Base-by-base conservation (phyloP, 805 yeast genomes). In the Tetrapisispora pingtungensis region DNA sequence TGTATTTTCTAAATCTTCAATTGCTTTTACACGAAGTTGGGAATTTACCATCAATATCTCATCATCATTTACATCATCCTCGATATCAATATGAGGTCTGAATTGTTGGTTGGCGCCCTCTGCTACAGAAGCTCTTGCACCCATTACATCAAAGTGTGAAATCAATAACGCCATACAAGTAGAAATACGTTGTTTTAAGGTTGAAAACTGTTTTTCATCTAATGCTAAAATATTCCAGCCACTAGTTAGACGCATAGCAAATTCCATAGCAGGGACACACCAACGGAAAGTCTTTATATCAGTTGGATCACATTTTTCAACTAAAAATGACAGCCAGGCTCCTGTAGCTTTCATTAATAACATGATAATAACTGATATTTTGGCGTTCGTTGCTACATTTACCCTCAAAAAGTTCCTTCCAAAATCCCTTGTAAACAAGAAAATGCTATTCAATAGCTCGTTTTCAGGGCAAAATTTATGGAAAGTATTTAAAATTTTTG, bases 131-230 rank as follows among this genome's bases (percentile, higher is more conserved):
- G 96, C 84, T 56, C 97, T 74, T 0, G 97, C 97, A 40, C 97
- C 97, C 96, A 90, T 93, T 42, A 93, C 88, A 65, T 93, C 98
- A 58, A 93, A 93, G 66, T 93, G 97, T 0, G 96, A 86, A 49
- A 93, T 90, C 47, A 93, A 70, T 42, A 93, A 69, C 1, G 97
- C 81, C 88, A 93, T 86, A 65, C 97, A 88, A 1, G 95, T 84
- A 1, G 97, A 94, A 38, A 93, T 96, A 57, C 86, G 87, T 42
- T 77, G 72, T 53, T 88, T 80, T 50, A 93, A 67, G 33, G 72
- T 65, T 46, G 74, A 67, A 58, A 89, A 93, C 55, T 86, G 88
- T 22, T 77, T 84, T 49, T 85, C 84, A 46, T 77, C 79, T 45
- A 93, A 69, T 0, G 89, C 83, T 42, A 90, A 67, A 34, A 93